Conservation (phyloP, 495 filamentous ascomycete genomes). For the Trypethelium eluteriae region DNA sequence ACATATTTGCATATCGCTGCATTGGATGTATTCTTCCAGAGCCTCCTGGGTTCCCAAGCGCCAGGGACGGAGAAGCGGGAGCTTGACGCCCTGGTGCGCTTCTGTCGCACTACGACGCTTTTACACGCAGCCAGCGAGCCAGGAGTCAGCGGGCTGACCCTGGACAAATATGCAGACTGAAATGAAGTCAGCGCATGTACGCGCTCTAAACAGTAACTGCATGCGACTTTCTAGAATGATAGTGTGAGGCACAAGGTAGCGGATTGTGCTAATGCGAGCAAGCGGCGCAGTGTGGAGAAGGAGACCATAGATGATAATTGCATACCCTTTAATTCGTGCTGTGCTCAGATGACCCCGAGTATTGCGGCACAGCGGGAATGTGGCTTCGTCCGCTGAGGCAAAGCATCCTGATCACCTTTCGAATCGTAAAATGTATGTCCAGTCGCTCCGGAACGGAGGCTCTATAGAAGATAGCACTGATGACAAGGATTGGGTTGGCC, state of each 20-base stretch:
- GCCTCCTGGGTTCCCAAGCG: neutral
- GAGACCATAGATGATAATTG: neutral
- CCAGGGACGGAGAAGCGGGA: neutral
- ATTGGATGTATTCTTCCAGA: too few species aligned
- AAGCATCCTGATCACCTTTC: neutral
- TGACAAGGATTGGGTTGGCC: neutral
- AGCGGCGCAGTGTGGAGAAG: neutral
- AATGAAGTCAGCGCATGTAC: neutral
- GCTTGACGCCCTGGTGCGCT: neutral
- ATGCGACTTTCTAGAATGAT: neutral
- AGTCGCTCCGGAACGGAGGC: too few species aligned
- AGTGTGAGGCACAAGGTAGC: conserved; percentile 4
- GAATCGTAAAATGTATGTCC: neutral
- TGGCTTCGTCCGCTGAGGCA: neutral
- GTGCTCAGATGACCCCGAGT: neutral
- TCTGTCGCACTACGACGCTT: neutral
- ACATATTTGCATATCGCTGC: neutral
- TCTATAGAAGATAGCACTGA: neutral
- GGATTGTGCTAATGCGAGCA: neutral
- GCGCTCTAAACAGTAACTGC: neutral
- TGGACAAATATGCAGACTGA: neutral
- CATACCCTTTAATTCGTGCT: neutral
- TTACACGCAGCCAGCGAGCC: neutral
- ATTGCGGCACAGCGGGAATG: neutral
- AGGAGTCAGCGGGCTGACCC: neutral